Evolutionary conservation across 805 yeast genomes (phyloP).

Genomic region (Starmerella powellii): DNA sequence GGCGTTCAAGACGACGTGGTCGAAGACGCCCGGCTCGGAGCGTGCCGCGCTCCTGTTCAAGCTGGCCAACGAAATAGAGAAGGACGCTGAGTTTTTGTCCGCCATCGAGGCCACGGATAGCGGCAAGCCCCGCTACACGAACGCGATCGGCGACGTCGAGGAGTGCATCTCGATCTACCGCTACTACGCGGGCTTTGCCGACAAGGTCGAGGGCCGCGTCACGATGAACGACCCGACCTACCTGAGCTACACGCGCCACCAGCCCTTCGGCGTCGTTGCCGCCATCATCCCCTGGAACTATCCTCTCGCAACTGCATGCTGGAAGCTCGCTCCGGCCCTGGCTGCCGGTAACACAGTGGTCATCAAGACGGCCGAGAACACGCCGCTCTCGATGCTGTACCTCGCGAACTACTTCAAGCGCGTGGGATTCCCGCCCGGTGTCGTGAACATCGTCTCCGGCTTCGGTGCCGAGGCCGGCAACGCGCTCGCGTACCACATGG

Average conservation of each 20-base stretch:
- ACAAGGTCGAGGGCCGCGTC: slow-evolving; percentile 65
- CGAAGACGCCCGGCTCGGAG: slow-evolving; percentile 63
- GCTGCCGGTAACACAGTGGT: slow-evolving; percentile 85
- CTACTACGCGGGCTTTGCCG: slow-evolving; percentile 86
- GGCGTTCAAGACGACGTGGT: slow-evolving; percentile 52
- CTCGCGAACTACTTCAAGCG: slow-evolving; percentile 56
- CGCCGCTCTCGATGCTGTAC: slow-evolving; percentile 78
- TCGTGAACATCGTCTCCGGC: slow-evolving; percentile 75
- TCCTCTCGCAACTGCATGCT: slow-evolving; percentile 84
- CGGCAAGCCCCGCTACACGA: slow-evolving; percentile 60
- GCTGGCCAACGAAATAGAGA: slow-evolving; percentile 68
- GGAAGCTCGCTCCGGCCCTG: slow-evolving; percentile 90
- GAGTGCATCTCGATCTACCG: slow-evolving; percentile 58
- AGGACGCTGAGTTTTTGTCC: slow-evolving; percentile 59
- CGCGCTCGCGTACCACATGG: slow-evolving; percentile 64
- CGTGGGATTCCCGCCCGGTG: slow-evolving; percentile 90
- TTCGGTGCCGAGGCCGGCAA: slow-evolving; percentile 77
- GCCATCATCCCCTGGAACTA: slow-evolving; percentile 96
- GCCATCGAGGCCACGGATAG: slow-evolving; percentile 77
- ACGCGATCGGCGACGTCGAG: slow-evolving; percentile 61
- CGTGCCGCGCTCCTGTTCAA: slow-evolving; percentile 54
- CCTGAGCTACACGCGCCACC: slow-evolving; percentile 69
- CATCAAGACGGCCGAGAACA: slow-evolving; percentile 81
- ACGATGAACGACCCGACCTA: slow-evolving; percentile 64
- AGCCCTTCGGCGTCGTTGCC: slow-evolving; percentile 91